Evolutionary conservation across 306 rosid species (phyloP).

Genomic region (Neltuma alba): DNA sequence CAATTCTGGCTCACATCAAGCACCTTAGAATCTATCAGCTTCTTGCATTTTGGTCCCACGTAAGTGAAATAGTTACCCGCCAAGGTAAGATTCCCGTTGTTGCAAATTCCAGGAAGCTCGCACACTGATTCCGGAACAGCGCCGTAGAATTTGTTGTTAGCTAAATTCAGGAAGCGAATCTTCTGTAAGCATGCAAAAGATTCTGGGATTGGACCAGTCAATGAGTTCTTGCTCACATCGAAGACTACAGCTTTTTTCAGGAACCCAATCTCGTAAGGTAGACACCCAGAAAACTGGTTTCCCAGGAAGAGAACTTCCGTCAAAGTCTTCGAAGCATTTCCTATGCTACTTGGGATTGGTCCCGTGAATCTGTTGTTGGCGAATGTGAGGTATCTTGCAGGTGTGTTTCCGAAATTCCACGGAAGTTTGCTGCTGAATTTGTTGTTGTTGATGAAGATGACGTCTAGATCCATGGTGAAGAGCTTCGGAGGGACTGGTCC

Average conservation of each 20-base stretch:
- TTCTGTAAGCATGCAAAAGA: conserved; percentile 61
- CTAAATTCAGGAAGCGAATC: conserved; percentile 43
- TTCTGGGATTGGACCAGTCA: conserved; percentile 66
- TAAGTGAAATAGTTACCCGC: conserved; percentile 55
- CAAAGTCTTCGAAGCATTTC: conserved; percentile 34
- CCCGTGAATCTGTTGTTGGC: conserved; percentile 68
- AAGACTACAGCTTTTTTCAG: conserved; percentile 48
- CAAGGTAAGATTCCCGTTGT: conserved; percentile 39
- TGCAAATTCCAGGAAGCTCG: conserved; percentile 40
- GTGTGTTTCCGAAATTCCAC: conserved; percentile 48
- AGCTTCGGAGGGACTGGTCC: conserved; percentile 47
- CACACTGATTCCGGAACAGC: conserved; percentile 63
- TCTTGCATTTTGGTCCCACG: conserved; percentile 63
- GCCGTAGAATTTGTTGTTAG: conserved; percentile 49
- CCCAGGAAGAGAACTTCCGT: conserved; percentile 64
- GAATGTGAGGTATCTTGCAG: conserved; percentile 60
- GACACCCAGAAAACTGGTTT: conserved; percentile 54
- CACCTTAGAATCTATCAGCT: conserved; percentile 41
- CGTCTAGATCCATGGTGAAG: conserved; percentile 45
- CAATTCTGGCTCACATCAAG: conserved; percentile 62
- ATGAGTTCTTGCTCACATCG: conserved; percentile 47
- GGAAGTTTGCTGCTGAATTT: conserved; percentile 38
- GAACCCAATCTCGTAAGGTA: conserved; percentile 62
- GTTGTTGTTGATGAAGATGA: conserved; percentile 76
- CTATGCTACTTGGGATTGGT: conserved; percentile 60